Base-by-base conservation (phyloP, 2,329 filamentous ascomycete genomes). In the Zymoseptoria pseudotritici region DNA sequence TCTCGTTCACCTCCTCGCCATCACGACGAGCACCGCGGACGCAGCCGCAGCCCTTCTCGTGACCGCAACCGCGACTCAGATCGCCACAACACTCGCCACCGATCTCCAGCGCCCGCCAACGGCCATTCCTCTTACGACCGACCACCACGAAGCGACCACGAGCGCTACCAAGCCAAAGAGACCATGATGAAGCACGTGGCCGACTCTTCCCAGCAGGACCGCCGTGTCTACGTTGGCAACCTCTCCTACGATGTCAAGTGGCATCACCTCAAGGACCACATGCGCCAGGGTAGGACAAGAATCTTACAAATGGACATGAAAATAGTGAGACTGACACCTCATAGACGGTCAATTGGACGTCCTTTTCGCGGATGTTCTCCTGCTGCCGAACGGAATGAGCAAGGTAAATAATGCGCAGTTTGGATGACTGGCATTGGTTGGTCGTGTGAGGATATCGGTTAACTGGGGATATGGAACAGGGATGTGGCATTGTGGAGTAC, bases 401-500 rank as follows among this genome's bases (percentile, higher is more conserved):
- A 99, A 99, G 93, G 93, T 97, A 92, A 91, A 58, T 60, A 58
- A 50, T 54, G 53, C 54, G 90, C 91, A 86, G 82, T 83, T 92
- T 88, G 89, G 87, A 85, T 87, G 88, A 88, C 86, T 90, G 90
- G 89, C 86, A 81, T 81, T 80, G 76, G 79, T 58, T 54, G 51
- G 55, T 60, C 49, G 53, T 75, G 88, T 90, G 86, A 86, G 88
- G 91, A 90, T 94, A 84, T 87, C 90, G 94, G 91, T 96, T 97
- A 92, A 96, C 93, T 87, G 90, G 91, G 90, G 87, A 88, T 73
- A 67, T 83, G 90, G 87, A 85, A 81, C 96, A 97, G 93, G 93
- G 94, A 91, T 99, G 93, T 93, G 94, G 94, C 83, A 99, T 99
- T 90, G 94, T 99, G 88, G 94, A 99, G 88, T 99, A 99, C 87